Conservation (phyloP, 2,329 filamentous ascomycete genomes). For the Cladobotryum protrusum region DNA sequence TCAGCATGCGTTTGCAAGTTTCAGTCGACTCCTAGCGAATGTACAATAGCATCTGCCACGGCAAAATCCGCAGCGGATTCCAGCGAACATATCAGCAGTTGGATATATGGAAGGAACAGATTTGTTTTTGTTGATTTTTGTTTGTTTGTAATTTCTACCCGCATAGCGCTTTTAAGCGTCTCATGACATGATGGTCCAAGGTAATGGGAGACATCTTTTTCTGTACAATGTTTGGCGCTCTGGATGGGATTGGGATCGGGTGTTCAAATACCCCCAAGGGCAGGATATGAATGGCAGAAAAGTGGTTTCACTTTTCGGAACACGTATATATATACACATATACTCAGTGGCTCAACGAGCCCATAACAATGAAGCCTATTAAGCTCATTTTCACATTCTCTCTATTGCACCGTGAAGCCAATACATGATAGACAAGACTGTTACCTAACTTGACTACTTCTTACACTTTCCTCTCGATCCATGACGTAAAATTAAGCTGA, state of each 20-base stretch:
- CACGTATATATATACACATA: not conserved
- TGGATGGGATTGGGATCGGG: conserved; percentile 1
- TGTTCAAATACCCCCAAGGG: not conserved
- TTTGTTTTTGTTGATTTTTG: conserved; percentile 1
- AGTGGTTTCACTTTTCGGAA: not conserved
- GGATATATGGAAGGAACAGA: not conserved
- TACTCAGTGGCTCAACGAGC: not conserved
- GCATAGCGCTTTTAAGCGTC: not conserved
- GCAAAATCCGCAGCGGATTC: not conserved
- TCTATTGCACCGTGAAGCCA: too few species aligned
- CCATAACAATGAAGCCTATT: too few species aligned
- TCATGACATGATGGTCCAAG: conserved; percentile 1
- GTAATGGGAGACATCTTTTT: conserved; percentile 5
- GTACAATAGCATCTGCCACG: not conserved
- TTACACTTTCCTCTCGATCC: not conserved
- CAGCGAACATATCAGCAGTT: not conserved
- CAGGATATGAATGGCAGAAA: not conserved
- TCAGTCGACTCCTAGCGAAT: not conserved
- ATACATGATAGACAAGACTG: too few species aligned
- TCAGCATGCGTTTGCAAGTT: not conserved
- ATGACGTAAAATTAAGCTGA: not conserved
- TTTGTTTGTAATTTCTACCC: not conserved
- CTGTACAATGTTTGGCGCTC: not conserved
- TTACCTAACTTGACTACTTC: too few species aligned
- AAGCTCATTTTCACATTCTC: too few species aligned